phyloP scores from a whole-genome alignment of 805 yeast species.

The Cyberlindnera mississippiensis region DNA sequence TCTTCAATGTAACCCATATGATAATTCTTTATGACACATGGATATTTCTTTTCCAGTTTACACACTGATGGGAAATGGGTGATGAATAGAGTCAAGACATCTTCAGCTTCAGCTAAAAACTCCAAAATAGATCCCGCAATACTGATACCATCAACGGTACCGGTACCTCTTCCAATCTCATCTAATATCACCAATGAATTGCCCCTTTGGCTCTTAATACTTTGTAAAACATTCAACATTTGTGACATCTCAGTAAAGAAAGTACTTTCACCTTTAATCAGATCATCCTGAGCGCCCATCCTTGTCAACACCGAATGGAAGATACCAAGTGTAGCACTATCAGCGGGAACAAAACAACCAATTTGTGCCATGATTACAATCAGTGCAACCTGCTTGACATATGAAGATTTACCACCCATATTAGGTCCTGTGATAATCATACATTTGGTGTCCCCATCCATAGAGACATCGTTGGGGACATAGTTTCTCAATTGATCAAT shows the following conservation, averaged over 20 bases:
- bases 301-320: constrained; percentile 91
- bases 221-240: constrained; percentile 73
- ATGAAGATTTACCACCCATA: constrained; percentile 96
- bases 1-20: constrained; percentile 70
- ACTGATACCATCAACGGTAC: constrained; percentile 95
- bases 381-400: constrained; percentile 83
- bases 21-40: constrained; percentile 65
- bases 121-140: constrained; percentile 92
- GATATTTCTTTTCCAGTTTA: constrained; percentile 56
- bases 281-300: constrained; percentile 98
- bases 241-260: constrained; percentile 96
- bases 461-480: constrained; percentile 83
- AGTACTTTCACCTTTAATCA: constrained; percentile 92
- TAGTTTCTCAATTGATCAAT: constrained; percentile 56
- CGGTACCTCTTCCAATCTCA: constrained; percentile 81
- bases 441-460: constrained; percentile 55
- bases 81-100: constrained; percentile 83
- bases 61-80: constrained; percentile 96
- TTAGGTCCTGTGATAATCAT: constrained; percentile 91
- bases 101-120: constrained; percentile 58
- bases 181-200: constrained; percentile 84
- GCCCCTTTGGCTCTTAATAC: constrained; percentile 46
- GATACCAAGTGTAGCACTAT: constrained; percentile 69
- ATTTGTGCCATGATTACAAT: constrained; percentile 81
- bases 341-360: constrained; percentile 86